Base-by-base conservation (phyloP, 371 early-diverging fungal genomes). In the Actinomucor elegans region DNA sequence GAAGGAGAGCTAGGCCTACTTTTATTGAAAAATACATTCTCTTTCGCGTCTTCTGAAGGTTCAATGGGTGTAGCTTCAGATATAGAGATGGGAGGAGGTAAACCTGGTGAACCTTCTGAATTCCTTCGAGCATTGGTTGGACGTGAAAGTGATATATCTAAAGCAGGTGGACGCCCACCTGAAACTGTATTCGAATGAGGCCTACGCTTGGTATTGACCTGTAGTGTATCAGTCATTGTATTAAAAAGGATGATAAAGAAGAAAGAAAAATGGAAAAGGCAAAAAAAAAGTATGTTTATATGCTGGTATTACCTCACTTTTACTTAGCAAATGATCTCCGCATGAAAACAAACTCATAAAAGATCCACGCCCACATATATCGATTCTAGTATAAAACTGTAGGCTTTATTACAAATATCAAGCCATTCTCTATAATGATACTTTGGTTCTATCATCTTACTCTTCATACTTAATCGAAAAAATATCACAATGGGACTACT, bases 111-210 rank as follows among this genome's bases (percentile, higher is more conserved):
- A 9, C 66, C 66, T 28, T 66, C 66, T 20, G 66, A 66, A 32
- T 66, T 66, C 34, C 66, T 46, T 36, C 66, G 21, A 20, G 49
- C 8, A 36, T 23, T 21, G 5, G 51, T 17, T 21, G 66, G 61
- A 15, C 53, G 42, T 20, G 31, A 44, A 10, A 42, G 32, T 15
- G 44, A 17, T 2, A 57, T 60, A n/a, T 51, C 52, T 33, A 57
- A 45, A 3, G 57, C 57, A 29, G 66, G 60, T 1, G 56, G 59
- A 14, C 60, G 27, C 3, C 52, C 43, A 42, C 68, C 69, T 9
- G 73, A 65, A 17, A 55, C 44, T 31, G 73, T 69, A 29, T 67
- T 67, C 6, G 57, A 37, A 21, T 62, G 63, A 17, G 44, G 35
- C 3, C 38, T 26, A 23, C 46, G 46, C 32, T 54, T 46, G 5